phyloP scores from a whole-genome alignment of 306 rosid species.

The Carpinus viminea region DNA sequence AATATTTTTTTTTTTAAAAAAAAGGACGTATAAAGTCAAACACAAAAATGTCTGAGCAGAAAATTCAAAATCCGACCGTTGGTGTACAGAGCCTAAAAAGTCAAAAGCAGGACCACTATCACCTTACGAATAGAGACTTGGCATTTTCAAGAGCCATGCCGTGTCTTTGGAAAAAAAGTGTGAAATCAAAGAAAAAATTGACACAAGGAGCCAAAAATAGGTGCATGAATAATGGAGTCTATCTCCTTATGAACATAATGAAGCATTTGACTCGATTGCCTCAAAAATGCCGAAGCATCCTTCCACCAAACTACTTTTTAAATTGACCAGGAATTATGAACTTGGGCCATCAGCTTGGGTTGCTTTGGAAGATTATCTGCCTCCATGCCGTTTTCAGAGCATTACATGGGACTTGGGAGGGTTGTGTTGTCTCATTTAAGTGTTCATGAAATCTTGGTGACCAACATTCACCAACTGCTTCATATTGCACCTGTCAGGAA shows the following conservation, averaged over 20 bases:
- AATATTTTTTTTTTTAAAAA: too few species aligned
- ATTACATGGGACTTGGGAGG: too few species aligned
- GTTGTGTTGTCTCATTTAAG: too few species aligned
- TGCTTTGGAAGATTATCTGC: not conserved
- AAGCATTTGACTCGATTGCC: slow-evolving; percentile 7
- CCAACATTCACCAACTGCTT: too few species aligned
- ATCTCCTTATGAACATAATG: slow-evolving; percentile 15
- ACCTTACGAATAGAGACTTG: not conserved
- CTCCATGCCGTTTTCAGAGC: not conserved
- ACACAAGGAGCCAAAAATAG: slow-evolving; percentile 13
- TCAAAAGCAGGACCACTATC: not conserved
- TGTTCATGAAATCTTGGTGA: too few species aligned
- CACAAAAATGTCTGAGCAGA: not conserved
- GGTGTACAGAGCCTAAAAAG: not conserved
- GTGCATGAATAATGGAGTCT: not conserved
- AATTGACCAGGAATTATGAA: not conserved
- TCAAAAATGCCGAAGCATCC: not conserved
- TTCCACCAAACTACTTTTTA: not conserved
- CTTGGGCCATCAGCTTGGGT: not conserved
- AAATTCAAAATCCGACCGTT: slow-evolving; percentile 3
- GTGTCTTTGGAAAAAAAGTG: not conserved
- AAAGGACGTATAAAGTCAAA: too few species aligned
- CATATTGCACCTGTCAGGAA: too few species aligned
- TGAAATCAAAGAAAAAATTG: slow-evolving; percentile 1
- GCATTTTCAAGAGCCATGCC: not conserved